Percentiles rank a stretch among this genome's conserved stretches.
phyloP scores from a whole-genome alignment of 2,329 filamentous ascomycete genomes.

The Diaporthe sp. region DNA sequence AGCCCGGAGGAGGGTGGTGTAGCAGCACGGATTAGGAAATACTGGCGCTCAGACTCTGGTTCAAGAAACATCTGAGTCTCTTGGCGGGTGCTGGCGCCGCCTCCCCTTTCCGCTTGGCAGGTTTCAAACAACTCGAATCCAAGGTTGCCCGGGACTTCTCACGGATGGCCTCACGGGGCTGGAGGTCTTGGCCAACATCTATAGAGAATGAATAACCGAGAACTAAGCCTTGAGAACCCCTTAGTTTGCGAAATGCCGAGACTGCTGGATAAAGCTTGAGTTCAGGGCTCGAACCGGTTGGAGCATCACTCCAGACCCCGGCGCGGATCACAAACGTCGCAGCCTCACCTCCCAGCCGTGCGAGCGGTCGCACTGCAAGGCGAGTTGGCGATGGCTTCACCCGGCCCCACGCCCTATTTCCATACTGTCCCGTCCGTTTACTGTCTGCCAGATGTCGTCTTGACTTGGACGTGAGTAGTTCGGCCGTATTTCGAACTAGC shows the following conservation, averaged over 20 bases:
- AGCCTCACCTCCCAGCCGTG: slow-evolving; percentile 12
- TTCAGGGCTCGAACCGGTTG: slow-evolving; percentile 23
- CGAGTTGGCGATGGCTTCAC: slow-evolving; percentile 19
- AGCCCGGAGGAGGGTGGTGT: background rate
- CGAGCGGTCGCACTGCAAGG: background rate
- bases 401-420: background rate
- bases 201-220: slow-evolving; percentile 25
- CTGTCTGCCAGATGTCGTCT: slow-evolving; percentile 22
- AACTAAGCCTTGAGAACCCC: slow-evolving; percentile 9
- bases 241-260: slow-evolving; percentile 18
- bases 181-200: slow-evolving; percentile 9
- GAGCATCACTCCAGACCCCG: slow-evolving; percentile 2
- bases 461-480: slow-evolving; percentile 16
- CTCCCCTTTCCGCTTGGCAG: slow-evolving; percentile 23
- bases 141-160: background rate
- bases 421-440: background rate
- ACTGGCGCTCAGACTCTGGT: slow-evolving; percentile 12
- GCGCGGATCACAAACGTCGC: slow-evolving; percentile 12
- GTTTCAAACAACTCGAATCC: slow-evolving; percentile 22
- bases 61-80: slow-evolving; percentile 22
- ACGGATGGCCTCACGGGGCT: slow-evolving; percentile 19
- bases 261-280: slow-evolving; percentile 14
- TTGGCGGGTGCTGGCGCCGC: slow-evolving; percentile 29
- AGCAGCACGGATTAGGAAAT: slow-evolving; percentile 10
- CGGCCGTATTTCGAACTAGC: background rate